Evolutionary conservation across 2,329 filamentous ascomycete species (phyloP).

Genomic region (Chalaropsis thielavioides): DNA sequence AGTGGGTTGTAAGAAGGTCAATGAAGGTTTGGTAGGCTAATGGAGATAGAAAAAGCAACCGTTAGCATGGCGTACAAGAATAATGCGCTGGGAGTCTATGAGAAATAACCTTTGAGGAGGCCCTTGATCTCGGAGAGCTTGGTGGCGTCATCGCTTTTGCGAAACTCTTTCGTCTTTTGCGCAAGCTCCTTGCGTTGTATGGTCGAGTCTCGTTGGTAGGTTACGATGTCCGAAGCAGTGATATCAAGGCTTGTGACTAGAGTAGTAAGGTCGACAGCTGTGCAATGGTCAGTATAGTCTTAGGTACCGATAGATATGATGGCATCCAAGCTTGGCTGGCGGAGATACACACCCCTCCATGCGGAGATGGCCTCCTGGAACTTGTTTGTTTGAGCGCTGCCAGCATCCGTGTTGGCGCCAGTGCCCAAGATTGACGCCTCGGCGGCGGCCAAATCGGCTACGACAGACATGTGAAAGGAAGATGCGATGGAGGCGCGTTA

Average conservation of each 20-base stretch:
- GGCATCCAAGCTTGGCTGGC: no score
- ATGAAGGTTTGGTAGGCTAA: slow-evolving; percentile 94
- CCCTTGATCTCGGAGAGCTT: slow-evolving; percentile 84
- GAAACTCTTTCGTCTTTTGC: slow-evolving; percentile 97
- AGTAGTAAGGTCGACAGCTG: slow-evolving; percentile 74
- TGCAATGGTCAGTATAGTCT: slow-evolving; percentile 8
- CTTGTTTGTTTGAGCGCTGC: slow-evolving; percentile 48
- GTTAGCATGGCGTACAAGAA: background rate
- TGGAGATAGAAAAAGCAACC: background rate
- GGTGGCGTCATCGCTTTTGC: slow-evolving; percentile 76
- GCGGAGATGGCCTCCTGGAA: slow-evolving; percentile 92
- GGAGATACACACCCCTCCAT: slow-evolving; percentile 61
- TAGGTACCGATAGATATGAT: slow-evolving; percentile 12
- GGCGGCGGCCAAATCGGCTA: slow-evolving; percentile 22
- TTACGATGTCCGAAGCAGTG: slow-evolving; percentile 86
- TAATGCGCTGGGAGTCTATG: background rate
- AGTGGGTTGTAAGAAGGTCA: slow-evolving; percentile 88
- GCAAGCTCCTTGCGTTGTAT: slow-evolving; percentile 92
- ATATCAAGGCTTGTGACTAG: slow-evolving; percentile 77
- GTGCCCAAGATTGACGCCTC: slow-evolving; percentile 21
- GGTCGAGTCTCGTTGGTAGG: slow-evolving; percentile 87
- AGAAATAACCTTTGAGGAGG: slow-evolving; percentile 57
- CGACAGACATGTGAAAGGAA: slow-evolving; percentile 20
- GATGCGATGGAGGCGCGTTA: background rate
- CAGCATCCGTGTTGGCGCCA: slow-evolving; percentile 34